Evolutionary conservation across 2,329 filamentous ascomycete genomes (phyloP), one percentile per base, ranked within the genome.

Genomic region (Lasiodiplodia theobromae): DNA sequence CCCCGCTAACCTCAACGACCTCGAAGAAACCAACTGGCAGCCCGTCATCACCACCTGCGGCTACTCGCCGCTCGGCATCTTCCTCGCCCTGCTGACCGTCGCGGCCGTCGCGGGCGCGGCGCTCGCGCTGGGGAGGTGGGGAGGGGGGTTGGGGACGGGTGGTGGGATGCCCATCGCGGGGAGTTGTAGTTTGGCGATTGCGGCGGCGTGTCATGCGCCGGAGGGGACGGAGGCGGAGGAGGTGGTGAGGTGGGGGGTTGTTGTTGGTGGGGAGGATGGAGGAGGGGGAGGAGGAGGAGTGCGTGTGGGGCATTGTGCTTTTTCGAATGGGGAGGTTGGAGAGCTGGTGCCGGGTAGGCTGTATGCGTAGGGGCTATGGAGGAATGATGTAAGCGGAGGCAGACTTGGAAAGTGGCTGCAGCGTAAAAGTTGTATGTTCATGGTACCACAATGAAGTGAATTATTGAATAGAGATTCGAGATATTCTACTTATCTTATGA

Each of bases 11-110:
- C 40, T 44, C 12, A 44, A 44, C 40, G 40, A 44, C 40, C 6
- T 44, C 5, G 40, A 44, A 18, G 12, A 44, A 1, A 1, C 1
- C 40, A 44, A 12, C 12, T 44, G 69, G 28, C 51, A 66, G 21
- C 38, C 64, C 16, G 69, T 68, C 2, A 68, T 73, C 12, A 16
- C 28, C 12, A 65, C 49, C 31, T 54, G 62, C 23, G 49, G 49
- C 31, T 54, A 54, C 31, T 65, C 62, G 4, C 62, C 62, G 21
- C 31, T 54, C 18, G 62, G 49, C 31, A 53, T 65, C n/a, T 23
- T 54, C 1, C 3, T n/a, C 11, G 28, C 62, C 37, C 73, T 37
- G 91, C 79, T 92, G 92, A 0, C 89, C 90, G 2, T 90, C 89
- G 2, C 90, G 2, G 6, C 21, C 2, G 6, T 54, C 0, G 62